Base-by-base conservation (phyloP, 768 basidiomycete genomes). In the Tephrocybe sp. region DNA sequence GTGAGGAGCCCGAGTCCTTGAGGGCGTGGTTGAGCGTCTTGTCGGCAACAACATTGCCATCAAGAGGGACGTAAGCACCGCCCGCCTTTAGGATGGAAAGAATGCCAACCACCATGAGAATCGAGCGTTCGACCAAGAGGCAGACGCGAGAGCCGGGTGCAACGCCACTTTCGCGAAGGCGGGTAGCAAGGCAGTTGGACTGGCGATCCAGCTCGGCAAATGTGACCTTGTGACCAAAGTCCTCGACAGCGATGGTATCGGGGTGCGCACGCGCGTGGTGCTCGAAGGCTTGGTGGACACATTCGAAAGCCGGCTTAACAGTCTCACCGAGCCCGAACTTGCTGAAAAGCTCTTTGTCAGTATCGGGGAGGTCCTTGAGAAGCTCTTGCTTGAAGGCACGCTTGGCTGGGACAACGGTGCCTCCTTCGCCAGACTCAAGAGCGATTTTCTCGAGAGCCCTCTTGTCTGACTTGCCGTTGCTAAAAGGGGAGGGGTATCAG, bases 61-160 rank as follows among this genome's bases (percentile, higher is more conserved):
- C 82, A 37, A 81, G 64, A 6, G 81, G 82, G 21, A 82, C 75
- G 53, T 84, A 84, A 1, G 79, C 74, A 7, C 71, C 80, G 5
- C 80, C 81, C 5, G 79, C 76, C 56, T 83, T 83, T 32, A 84
- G 69, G 15, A 78, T 67, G 18, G 75, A 75, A n/a, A 83, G 60
- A 44, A 84, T 78, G 5, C 73, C 80, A 26, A 80, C 64, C 22
- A 80, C 70, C 75, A 82, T 77, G 9, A 64, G 53, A 30, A 83
- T 76, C 16, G 76, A 80, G 21, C 82, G 75, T 51, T 79, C 77
- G 9, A 76, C 71, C 15, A 84, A 69, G 24, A 83, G 66, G 53
- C 79, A 79, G 32, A 84, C 75, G 5, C 81, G 77, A 31, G 75
- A 71, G 31, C 75, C 76, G 5, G 73, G 69, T 11, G 55, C 49